These are phyloP conservation scores for Coemansia asiatica DNA, from an alignment of 192 early-diverging fungal genomes.

Conservation along the genomic window DNA sequence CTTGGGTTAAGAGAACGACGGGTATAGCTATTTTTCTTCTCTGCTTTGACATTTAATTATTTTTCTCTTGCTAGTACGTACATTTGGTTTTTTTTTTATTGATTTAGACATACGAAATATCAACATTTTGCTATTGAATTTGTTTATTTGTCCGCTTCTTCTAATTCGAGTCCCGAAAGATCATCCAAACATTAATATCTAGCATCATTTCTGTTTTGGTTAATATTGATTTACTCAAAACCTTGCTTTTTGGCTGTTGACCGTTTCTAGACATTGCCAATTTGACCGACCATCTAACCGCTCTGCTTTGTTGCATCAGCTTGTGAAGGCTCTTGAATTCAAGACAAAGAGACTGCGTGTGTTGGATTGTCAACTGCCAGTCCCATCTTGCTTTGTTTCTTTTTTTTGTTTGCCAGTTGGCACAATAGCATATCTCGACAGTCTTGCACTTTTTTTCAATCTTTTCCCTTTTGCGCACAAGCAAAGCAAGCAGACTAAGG, in stretches of 20 bases:
- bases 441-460: background rate
- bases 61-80: too few relatives aligned
- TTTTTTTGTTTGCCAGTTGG: background rate
- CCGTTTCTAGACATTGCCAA: background rate
- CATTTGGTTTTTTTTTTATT: background rate
- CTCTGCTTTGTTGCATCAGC: background rate
- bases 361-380: background rate
- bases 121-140: background rate
- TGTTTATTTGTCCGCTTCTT: conserved; percentile 3
- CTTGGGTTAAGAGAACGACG: too few relatives aligned
- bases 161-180: conserved; percentile 15
- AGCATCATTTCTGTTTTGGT: conserved; percentile 2
- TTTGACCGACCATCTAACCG: background rate
- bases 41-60: background rate
- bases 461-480: background rate
- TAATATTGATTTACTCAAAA: background rate
- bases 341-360: background rate
- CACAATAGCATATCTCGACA: background rate
- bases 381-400: background rate
- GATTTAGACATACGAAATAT: conserved; percentile 3
- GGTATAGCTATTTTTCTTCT: background rate
- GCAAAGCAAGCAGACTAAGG: background rate
- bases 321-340: background rate
- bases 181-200: conserved; percentile 11
- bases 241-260: conserved; percentile 1